phyloP scores from a whole-genome alignment of 2,329 filamentous ascomycete genomes.

The Akanthomyces lecanii region DNA sequence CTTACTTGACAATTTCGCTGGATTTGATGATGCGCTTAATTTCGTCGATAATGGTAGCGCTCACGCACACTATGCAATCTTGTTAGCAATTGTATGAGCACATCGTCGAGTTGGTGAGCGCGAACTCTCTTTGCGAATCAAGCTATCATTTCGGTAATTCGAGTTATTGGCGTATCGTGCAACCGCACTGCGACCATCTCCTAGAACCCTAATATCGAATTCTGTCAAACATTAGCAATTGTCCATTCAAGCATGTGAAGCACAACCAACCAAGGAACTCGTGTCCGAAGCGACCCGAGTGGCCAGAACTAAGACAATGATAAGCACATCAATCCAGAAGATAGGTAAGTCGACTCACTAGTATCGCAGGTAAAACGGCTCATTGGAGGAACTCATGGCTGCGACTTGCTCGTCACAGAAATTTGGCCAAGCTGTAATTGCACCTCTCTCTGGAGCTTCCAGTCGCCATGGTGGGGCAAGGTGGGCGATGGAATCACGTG shows the following conservation, averaged over 20 bases:
- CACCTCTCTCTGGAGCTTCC: not conserved
- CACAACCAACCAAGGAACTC: constrained; percentile 77
- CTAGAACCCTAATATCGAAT: constrained; percentile 91
- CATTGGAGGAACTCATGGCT: constrained; percentile 63
- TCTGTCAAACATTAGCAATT: constrained; percentile 49
- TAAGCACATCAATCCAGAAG: constrained; percentile 2
- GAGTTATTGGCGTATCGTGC: constrained; percentile 99
- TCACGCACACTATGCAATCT: constrained; percentile 76
- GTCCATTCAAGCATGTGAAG: not conserved
- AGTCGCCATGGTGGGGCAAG: constrained; percentile 20
- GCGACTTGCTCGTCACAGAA: constrained; percentile 14
- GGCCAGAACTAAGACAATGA: constrained; percentile 68
- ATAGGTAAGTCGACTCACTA: constrained; percentile 62
- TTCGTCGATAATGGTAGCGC: constrained; percentile 82
- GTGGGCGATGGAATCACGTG: constrained; percentile 30
- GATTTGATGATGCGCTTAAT: constrained; percentile 97
- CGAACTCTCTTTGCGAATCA: constrained; percentile 99
- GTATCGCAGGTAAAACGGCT: constrained; percentile 94
- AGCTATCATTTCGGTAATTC: constrained; percentile 96
- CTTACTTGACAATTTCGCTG: constrained; percentile 94
- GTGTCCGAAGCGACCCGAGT: constrained; percentile 95
- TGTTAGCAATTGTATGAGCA: not conserved
- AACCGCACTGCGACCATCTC: constrained; percentile 88
- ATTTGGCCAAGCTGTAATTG: not conserved
- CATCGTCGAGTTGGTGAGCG: constrained; percentile 17